phyloP scores from a whole-genome alignment of 192 early-diverging fungal genomes.

The Backusella psychrophila region DNA sequence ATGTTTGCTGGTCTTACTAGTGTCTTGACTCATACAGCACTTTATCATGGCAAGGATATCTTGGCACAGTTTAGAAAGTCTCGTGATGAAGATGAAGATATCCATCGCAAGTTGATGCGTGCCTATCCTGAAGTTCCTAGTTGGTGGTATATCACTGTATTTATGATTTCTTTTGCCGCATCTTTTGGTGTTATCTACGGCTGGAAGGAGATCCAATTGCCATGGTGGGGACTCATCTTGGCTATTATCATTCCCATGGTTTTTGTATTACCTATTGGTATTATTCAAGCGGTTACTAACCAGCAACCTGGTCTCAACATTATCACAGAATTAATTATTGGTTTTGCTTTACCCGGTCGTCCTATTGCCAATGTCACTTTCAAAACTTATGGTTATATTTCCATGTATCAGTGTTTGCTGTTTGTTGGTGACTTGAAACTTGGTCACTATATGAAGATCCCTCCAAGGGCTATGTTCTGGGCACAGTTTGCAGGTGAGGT shows the following conservation, averaged over 20 bases:
- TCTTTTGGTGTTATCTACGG: slow-evolving; percentile 46
- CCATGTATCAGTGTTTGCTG: slow-evolving; percentile 73
- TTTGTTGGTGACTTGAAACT: slow-evolving; percentile 76
- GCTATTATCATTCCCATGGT: slow-evolving; percentile 57
- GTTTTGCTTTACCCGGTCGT: slow-evolving; percentile 76
- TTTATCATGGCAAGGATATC: slow-evolving; percentile 63
- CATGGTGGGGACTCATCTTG: slow-evolving; percentile 76
- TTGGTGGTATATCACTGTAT: slow-evolving; percentile 55
- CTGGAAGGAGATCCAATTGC: slow-evolving; percentile 53
- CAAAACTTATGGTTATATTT: slow-evolving; percentile 83
- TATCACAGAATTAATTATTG: slow-evolving; percentile 82
- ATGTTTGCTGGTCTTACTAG: slow-evolving; percentile 55
- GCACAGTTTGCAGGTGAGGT: slow-evolving; percentile 48
- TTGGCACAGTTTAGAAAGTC: slow-evolving; percentile 33
- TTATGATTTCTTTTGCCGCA: slow-evolving; percentile 41
- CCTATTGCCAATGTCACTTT: slow-evolving; percentile 82
- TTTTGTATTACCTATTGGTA: slow-evolving; percentile 78
- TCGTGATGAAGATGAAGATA: slow-evolving; percentile 50
- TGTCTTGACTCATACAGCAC: slow-evolving; percentile 52
- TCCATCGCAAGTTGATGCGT: slow-evolving; percentile 70
- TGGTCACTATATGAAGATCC: slow-evolving; percentile 74
- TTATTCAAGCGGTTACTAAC: slow-evolving; percentile 79
- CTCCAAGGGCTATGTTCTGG: slow-evolving; percentile 60
- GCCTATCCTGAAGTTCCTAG: slow-evolving; percentile 68
- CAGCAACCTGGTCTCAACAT: slow-evolving; percentile 80